phyloP scores from a whole-genome alignment of 768 basidiomycete genomes.

The Phlebiopsis flavidoalba region DNA sequence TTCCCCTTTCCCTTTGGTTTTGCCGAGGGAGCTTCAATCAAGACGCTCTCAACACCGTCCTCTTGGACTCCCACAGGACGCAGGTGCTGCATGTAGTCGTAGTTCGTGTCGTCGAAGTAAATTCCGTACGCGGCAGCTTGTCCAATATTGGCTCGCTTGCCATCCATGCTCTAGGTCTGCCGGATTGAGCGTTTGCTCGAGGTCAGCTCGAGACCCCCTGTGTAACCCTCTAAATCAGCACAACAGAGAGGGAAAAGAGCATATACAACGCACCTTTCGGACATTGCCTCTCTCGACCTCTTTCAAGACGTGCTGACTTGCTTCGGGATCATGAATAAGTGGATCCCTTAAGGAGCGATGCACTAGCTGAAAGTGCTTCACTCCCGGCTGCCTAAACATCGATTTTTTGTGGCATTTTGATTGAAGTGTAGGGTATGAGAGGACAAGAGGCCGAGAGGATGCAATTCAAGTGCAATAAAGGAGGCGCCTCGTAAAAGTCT shows the following conservation, averaged over 20 bases:
- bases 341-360: slow-evolving; percentile 96
- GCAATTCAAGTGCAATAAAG: background rate
- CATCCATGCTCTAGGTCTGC: slow-evolving; percentile 44
- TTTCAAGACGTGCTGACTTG: slow-evolving; percentile 85
- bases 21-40: slow-evolving; percentile 68
- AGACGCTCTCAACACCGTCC: slow-evolving; percentile 74
- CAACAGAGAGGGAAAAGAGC: background rate
- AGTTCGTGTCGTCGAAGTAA: slow-evolving; percentile 92
- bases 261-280: slow-evolving; percentile 45
- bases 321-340: slow-evolving; percentile 88
- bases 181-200: slow-evolving; percentile 53
- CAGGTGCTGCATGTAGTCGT: slow-evolving; percentile 98
- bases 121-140: slow-evolving; percentile 88
- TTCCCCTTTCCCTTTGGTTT: slow-evolving; percentile 39
- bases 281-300: slow-evolving; percentile 68
- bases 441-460: background rate
- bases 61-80: slow-evolving; percentile 71
- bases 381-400: slow-evolving; percentile 84
- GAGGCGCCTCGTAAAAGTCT: slow-evolving; percentile 2
- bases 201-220: slow-evolving; percentile 81
- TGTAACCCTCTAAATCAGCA: background rate
- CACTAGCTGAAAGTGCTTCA: slow-evolving; percentile 94
- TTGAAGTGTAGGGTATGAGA: background rate
- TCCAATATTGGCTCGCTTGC: slow-evolving; percentile 55
- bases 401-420: slow-evolving; percentile 72